These are phyloP conservation scores for Aureobasidium uvarum DNA, from an alignment of 2,329 filamentous ascomycete species.

Conservation along the genomic window DNA sequence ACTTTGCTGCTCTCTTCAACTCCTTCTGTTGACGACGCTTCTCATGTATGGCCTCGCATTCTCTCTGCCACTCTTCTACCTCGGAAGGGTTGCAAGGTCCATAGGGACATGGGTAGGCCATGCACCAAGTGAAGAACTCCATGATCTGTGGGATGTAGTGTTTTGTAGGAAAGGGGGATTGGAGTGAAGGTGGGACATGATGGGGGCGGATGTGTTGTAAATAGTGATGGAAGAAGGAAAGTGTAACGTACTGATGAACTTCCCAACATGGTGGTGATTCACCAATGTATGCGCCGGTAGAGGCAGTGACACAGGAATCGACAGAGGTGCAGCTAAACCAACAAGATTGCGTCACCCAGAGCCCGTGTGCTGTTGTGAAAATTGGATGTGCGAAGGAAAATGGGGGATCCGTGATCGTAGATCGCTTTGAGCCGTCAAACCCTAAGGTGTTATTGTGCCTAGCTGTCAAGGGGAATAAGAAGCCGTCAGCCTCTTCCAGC, in stretches of 20 bases:
- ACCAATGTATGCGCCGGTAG: not conserved
- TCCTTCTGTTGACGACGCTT: slow-evolving; percentile 13
- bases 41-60: slow-evolving; percentile 12
- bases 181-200: not conserved
- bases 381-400: not conserved
- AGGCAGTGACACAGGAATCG: not conserved
- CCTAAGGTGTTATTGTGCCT: slow-evolving; percentile 11
- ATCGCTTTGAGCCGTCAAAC: slow-evolving; percentile 10
- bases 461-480: slow-evolving; percentile 6
- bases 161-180: not conserved
- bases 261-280: slow-evolving; percentile 25
- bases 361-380: slow-evolving; percentile 2
- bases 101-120: slow-evolving; percentile 29
- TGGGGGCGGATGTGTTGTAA: not conserved
- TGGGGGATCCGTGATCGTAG: slow-evolving; percentile 20
- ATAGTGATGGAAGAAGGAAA: not conserved
- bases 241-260: slow-evolving; percentile 27
- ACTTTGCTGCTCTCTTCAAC: not conserved
- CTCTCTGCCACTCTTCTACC: slow-evolving; percentile 16
- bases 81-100: slow-evolving; percentile 18
- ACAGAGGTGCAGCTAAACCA: slow-evolving; percentile 18
- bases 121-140: slow-evolving; percentile 25
- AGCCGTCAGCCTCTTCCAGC: not conserved
- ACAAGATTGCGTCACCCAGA: slow-evolving; percentile 19
- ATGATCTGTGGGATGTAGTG: slow-evolving; percentile 2